Evolutionary conservation across 805 yeast species (phyloP).

Genomic region (Yamadazyma scolyti): DNA sequence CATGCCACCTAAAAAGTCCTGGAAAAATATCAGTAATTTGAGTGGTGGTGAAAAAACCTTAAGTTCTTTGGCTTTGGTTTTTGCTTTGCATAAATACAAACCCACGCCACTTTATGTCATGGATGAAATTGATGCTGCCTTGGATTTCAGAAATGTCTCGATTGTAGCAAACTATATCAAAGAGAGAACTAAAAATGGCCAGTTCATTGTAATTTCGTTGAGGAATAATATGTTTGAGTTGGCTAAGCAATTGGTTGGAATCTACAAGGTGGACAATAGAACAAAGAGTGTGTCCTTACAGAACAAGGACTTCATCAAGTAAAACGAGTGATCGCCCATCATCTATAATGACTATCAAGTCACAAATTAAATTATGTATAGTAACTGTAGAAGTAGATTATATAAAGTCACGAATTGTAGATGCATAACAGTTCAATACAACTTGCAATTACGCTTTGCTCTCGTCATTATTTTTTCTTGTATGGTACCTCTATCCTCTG

Average conservation of each 20-base stretch:
- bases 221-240: slow-evolving; percentile 98
- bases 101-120: slow-evolving; percentile 97
- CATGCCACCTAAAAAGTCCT: slow-evolving; percentile 98
- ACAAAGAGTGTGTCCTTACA: slow-evolving; percentile 78
- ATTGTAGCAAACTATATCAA: slow-evolving; percentile 97
- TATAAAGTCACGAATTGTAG: too few species aligned
- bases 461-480: too few species aligned
- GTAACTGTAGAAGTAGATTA: too few species aligned
- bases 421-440: too few species aligned
- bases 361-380: too few species aligned
- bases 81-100: slow-evolving; percentile 91
- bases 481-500: slow-evolving; percentile 36
- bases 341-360: too few species aligned
- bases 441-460: too few species aligned
- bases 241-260: slow-evolving; percentile 91
- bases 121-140: slow-evolving; percentile 99
- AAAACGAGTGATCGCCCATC: too few species aligned
- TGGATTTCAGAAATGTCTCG: slow-evolving; percentile 94
- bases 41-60: slow-evolving; percentile 98
- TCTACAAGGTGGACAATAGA: slow-evolving; percentile 89
- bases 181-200: slow-evolving; percentile 94
- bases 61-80: slow-evolving; percentile 90
- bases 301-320: slow-evolving; percentile 49
- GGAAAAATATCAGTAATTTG: slow-evolving; percentile 92
- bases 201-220: slow-evolving; percentile 90